Percentiles rank a stretch among this genome's conserved stretches.
phyloP scores from a whole-genome alignment of 257 asterid species.

The Echites panduratus region DNA sequence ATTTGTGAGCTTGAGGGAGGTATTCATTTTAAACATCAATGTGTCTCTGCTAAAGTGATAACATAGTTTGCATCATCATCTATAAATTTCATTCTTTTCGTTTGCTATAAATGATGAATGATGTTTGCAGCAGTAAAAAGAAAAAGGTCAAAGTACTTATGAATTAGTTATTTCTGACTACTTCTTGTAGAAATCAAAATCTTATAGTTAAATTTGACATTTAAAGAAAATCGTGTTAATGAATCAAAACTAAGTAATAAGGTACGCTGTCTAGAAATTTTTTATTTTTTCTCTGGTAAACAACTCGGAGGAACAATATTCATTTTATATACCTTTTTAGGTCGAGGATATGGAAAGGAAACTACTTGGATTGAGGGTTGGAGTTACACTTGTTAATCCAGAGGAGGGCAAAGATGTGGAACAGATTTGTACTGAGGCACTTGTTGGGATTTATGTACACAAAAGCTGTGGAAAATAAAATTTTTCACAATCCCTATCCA shows the following conservation, averaged over 20 bases:
- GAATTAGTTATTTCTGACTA: neutral
- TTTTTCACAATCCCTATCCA: no score
- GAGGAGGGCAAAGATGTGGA: constrained; percentile 73
- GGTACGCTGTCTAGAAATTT: constrained; percentile 28
- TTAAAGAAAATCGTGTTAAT: constrained; percentile 59
- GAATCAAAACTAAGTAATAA: constrained; percentile 54
- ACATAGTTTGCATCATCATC: neutral
- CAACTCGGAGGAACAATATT: constrained; percentile 2
- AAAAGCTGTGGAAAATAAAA: no score
- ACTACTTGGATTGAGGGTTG: constrained; percentile 66
- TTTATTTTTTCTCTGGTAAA: neutral
- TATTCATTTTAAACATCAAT: constrained; percentile 17
- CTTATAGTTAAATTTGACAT: constrained; percentile 72
- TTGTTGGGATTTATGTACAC: no score
- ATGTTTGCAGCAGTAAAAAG: neutral
- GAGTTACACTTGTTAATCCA: constrained; percentile 76
- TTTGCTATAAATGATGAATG: neutral
- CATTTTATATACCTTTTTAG: constrained; percentile 31
- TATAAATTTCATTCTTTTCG: neutral
- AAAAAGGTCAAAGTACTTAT: neutral
- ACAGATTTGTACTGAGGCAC: constrained; percentile 36
- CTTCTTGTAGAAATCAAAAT: constrained; percentile 64
- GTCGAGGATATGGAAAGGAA: constrained; percentile 74
- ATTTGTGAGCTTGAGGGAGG: constrained; percentile 72
- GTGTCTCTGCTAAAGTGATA: constrained; percentile 1